Evolutionary conservation across 2,329 filamentous ascomycete genomes (phyloP), one percentile per base, ranked within the genome.

Genomic region (Metarhizium humberi): DNA sequence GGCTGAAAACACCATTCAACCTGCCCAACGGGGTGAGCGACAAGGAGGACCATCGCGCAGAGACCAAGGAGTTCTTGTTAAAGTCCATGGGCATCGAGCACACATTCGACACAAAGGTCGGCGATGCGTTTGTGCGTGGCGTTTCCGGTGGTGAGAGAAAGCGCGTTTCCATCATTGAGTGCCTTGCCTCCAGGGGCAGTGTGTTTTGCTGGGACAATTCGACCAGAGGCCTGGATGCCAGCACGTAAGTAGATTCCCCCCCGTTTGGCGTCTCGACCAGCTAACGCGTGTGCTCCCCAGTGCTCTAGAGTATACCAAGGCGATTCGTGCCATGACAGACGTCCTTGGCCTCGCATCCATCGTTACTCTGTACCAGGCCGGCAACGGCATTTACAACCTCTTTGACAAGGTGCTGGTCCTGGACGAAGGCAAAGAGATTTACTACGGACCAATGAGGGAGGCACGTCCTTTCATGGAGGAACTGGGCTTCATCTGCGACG

Each of bases 361-460:
- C 50, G 81, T 86, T 13, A 85, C 83, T 0, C 72, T 87, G 0
- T 88, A 89, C 64, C 86, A 88, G 63, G 85, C 86, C 3, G 82
- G 83, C 6, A 86, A 88, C 55, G 82, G 79, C 29, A 87, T 88
- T 56, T 87, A 86, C 64, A 73, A 86, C 30, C 74, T 84, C 0
- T 88, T 88, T 64, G 84, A 88, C 65, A 88, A 88, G 63, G 84
- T 87, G 0, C 73, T 88, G 0, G 78, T 88, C 8, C 75, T 88
- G 3, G 84, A 88, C 50, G 78, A 82, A 56, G 85, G 85, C 50
- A 81, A 82, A 58, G 67, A 88, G 60, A 76, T 87, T 49, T 88
- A 78, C 70, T 87, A 85, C 59, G 85, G 85, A 0, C 77, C 83
- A 0, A 71, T 75, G 59, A 68, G 74, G 6, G 73, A 84, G 57